Percentiles rank a stretch among this genome's conserved stretches.
phyloP scores from a whole-genome alignment of 2,329 filamentous ascomycete genomes.

The Ophiostoma sp. region DNA sequence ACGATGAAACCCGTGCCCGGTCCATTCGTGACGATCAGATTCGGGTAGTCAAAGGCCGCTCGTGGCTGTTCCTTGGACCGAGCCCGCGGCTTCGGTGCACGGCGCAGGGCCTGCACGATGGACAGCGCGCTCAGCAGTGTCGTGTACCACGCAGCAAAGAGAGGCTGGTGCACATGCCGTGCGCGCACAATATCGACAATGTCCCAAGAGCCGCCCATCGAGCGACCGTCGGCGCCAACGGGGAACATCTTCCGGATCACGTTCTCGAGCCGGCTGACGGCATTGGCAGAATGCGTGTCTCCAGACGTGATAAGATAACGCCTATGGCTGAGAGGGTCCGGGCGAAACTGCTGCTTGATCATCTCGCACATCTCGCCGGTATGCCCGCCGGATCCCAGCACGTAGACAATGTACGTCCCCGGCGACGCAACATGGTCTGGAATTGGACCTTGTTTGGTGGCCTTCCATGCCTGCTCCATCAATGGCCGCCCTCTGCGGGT shows the following conservation, averaged over 20 bases:
- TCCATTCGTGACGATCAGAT: conserved; percentile 79
- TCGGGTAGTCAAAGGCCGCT: conserved; percentile 47
- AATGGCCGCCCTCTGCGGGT: neutral
- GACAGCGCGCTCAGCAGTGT: conserved; percentile 55
- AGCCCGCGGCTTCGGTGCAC: conserved; percentile 27
- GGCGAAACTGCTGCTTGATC: conserved; percentile 56
- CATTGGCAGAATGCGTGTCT: conserved; percentile 63
- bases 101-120: conserved; percentile 32
- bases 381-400: conserved; percentile 90
- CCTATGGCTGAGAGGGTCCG: conserved; percentile 54
- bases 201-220: conserved; percentile 49
- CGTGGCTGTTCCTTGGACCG: neutral
- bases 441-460: conserved; percentile 19
- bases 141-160: conserved; percentile 65
- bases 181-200: conserved; percentile 69
- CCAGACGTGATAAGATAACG: conserved; percentile 78
- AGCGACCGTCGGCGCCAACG: neutral
- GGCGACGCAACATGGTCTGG: conserved; percentile 26
- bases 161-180: conserved; percentile 73
- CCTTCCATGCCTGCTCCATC: conserved; percentile 22
- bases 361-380: conserved; percentile 92
- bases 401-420: conserved; percentile 60
- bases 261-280: conserved; percentile 59
- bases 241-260: conserved; percentile 36
- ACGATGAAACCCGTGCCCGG: conserved; percentile 83